Base-by-base conservation (phyloP, 1,139 yeast species). In the Debaryomyces subglobosus region DNA sequence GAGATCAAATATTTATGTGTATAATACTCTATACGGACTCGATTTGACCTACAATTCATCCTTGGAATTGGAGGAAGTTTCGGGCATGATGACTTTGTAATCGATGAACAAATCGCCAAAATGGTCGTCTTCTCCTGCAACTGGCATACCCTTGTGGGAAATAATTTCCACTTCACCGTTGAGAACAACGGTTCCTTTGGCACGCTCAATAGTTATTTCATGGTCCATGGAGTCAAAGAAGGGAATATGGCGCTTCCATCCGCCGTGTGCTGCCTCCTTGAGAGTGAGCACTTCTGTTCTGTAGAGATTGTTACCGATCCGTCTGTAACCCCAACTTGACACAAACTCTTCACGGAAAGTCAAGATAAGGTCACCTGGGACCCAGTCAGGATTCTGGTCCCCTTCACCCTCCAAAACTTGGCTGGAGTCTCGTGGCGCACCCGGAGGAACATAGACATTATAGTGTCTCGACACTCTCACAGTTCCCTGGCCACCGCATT, bases 141-240 rank as follows among this genome's bases (percentile, higher is more conserved):
- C 55, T 1, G 98, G 98, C 97, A 94, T 90, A 30, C 99, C 99
- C 60, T 80, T 85, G 12, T 88, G 91, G 53, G 73, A 69, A 30
- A 92, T 55, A 4, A 76, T 65, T 64, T 94, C 96, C 9, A 88
- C 72, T 56, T 89, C 88, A 3, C 95, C 95, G 60, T 84, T 73
- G 42, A 71, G 55, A 1, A 88, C 83, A 12, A 76, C 61, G 39
- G 68, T 68, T 16, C 92, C 91, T 3, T 59, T 53, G 0, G 60
- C 61, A 53, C 96, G 77, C 27, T 69, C 53, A 20, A 92, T 49
- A 1, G 61, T 67, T 16, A 90, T 59, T 9, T 63, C 70, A 25
- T 73, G 69, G 49, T 80, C 82, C 34, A 77, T 78, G 15, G 71
- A 71, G 62, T 88, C 96, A 49, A 94, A 78, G 55, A 84, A 86